Percentiles rank a stretch among this genome's conserved stretches.
Conservation (phyloP, 257 asterid genomes). For the Jasminum sambac region DNA sequence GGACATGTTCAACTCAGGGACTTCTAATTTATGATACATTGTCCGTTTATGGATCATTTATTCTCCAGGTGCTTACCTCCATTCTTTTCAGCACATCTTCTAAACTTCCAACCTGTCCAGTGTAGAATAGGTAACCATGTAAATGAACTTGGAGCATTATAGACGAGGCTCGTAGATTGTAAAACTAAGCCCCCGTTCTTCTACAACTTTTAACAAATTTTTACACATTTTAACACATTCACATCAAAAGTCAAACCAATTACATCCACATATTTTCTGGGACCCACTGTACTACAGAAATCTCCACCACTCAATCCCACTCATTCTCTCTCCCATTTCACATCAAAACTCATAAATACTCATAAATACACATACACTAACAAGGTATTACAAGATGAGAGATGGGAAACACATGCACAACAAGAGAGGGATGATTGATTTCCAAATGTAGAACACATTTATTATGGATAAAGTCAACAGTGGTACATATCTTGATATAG, state of each 20-base stretch:
- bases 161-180: background rate
- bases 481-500: background rate
- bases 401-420: background rate
- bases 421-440: background rate
- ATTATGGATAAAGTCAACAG: background rate
- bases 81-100: constrained; percentile 93
- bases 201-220: too few relatives aligned
- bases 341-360: too few relatives aligned
- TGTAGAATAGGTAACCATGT: constrained; percentile 16
- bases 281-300: too few relatives aligned
- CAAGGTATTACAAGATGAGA: too few relatives aligned
- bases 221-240: too few relatives aligned
- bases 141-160: constrained; percentile 5
- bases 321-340: too few relatives aligned
- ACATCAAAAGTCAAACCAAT: too few relatives aligned
- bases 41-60: background rate
- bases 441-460: background rate
- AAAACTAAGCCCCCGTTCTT: too few relatives aligned
- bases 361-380: too few relatives aligned
- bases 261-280: too few relatives aligned
- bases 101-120: constrained; percentile 86
- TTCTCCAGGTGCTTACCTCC: constrained; percentile 57
- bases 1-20: background rate
- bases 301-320: too few relatives aligned
- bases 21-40: background rate